Base-by-base conservation (phyloP, 2,329 filamentous ascomycete species). In the Ophiostoma piceae region DNA sequence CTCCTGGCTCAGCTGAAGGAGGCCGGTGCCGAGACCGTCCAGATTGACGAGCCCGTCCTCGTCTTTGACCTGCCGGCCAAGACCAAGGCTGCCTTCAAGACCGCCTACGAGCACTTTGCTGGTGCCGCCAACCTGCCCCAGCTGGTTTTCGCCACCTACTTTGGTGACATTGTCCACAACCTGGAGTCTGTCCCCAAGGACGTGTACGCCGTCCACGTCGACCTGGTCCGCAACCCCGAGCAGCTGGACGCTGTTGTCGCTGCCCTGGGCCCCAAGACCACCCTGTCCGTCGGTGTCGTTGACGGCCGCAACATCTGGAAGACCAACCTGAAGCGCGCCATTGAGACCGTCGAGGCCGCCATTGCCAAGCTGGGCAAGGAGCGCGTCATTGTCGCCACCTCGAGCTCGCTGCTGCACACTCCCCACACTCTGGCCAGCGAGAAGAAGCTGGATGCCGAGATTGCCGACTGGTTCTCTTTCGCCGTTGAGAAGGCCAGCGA, bases 261-360 rank as follows among this genome's bases (percentile, higher is more conserved):
- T 78, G 90, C 93, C 77, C 88, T 99, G 74, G 93, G 92, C 80
- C 83, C 92, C 80, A 92, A 93, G 81, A 96, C 97, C 80, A 82
- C 93, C 76, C 90, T 99, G 75, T 99, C 95, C 75, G 91, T 89
- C 74, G 95, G 95, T 92, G 91, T 99, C 76, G 95, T 99, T 75
- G 94, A 99, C 77, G 95, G 95, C 78, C 93, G 95, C 78, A 99
- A 99, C 88, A 98, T 99, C 87, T 99, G 95, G 95, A 99, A 99
- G 92, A 97, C 93, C 84, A 96, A 98, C 90, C 91, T 97, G 85
- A 91, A 96, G 88, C 88, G 88, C 77, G 93, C 95, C 78, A 96
- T 99, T 74, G 94, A 95, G 85, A 88, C 84, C 74, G 90, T 95
- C 73, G 92, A 98, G 88, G 85, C 88, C 72, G 95, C 94, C 74